Evolutionary conservation across 257 asterid genomes (phyloP).

Genomic region (Perilla frutescens): DNA sequence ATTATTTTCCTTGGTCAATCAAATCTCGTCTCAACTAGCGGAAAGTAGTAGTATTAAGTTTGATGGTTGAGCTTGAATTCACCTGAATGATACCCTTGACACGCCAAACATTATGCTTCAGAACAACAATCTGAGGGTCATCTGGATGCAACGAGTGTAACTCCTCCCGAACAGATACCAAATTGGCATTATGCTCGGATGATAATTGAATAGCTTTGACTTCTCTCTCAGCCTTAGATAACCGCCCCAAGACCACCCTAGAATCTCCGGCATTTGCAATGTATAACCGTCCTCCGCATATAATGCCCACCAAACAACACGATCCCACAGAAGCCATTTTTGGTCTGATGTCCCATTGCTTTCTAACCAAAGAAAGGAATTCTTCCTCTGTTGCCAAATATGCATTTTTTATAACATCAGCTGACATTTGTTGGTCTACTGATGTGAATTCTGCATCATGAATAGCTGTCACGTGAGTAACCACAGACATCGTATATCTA

Average conservation of each 20-base stretch:
- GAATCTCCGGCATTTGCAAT: conserved; percentile 83
- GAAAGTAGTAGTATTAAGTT: conserved; percentile 6
- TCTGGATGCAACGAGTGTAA: conserved; percentile 64
- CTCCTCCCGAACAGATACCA: conserved; percentile 66
- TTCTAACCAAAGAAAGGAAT: conserved; percentile 65
- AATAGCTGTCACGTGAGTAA: conserved; percentile 46
- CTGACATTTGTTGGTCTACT: conserved; percentile 64
- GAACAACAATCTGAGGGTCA: conserved; percentile 76
- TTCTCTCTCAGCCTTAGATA: conserved; percentile 42
- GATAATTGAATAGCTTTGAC: conserved; percentile 73
- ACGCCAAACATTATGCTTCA: conserved; percentile 82
- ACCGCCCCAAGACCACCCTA: conserved; percentile 68
- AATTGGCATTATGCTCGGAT: conserved; percentile 69
- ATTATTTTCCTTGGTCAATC: background rate
- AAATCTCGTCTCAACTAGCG: conserved; percentile 8
- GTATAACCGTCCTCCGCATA: conserved; percentile 65
- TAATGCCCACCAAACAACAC: conserved; percentile 70
- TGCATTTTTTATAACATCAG: conserved; percentile 65
- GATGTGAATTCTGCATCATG: conserved; percentile 65
- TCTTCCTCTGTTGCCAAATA: conserved; percentile 76
- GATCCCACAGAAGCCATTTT: conserved; percentile 78
- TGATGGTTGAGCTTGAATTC: conserved; percentile 12
- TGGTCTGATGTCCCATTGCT: conserved; percentile 62
- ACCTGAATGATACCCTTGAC: conserved; percentile 92
- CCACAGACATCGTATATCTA: conserved; percentile 22